These are phyloP conservation scores for Thielaviopsis musarum DNA, from an alignment of 2,329 filamentous ascomycete species.

Conservation along the genomic window DNA sequence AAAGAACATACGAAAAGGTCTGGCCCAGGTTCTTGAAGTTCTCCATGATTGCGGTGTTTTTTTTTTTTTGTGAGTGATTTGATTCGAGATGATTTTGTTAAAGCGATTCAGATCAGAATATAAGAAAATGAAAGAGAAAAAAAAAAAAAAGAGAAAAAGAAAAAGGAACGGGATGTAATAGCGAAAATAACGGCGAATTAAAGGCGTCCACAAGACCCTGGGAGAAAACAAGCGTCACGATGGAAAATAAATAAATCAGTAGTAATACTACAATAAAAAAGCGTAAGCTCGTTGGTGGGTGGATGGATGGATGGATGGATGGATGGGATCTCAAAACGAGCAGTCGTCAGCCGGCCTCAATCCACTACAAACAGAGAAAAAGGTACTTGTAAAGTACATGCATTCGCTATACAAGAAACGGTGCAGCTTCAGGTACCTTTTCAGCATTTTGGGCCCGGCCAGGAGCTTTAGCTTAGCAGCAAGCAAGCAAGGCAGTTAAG, in stretches of 20 bases:
- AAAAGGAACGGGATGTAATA: not conserved
- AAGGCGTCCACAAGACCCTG: not conserved
- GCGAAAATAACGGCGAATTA: not conserved
- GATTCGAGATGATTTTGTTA: not conserved
- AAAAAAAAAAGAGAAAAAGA: not conserved
- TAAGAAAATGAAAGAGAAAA: not conserved
- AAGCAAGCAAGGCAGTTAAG: too few relatives aligned
- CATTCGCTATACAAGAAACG: not conserved
- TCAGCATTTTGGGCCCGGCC: not conserved
- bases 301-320: too few relatives aligned
- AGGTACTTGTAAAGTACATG: not conserved
- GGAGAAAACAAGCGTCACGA: not conserved
- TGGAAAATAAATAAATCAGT: not conserved
- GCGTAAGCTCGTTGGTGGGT: too few relatives aligned
- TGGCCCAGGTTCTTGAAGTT: conserved; percentile 12
- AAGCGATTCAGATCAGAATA: not conserved
- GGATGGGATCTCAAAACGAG: too few relatives aligned
- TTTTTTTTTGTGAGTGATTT: not conserved
- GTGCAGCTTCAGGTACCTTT: not conserved
- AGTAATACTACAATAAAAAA: not conserved
- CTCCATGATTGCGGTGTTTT: conserved; percentile 7
- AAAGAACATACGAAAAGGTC: conserved; percentile 12
- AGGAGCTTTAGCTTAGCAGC: too few relatives aligned
- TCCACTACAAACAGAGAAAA: not conserved
- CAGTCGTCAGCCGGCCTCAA: too few relatives aligned